phyloP scores from a whole-genome alignment of 768 basidiomycete genomes.

The Collybia mongolica region DNA sequence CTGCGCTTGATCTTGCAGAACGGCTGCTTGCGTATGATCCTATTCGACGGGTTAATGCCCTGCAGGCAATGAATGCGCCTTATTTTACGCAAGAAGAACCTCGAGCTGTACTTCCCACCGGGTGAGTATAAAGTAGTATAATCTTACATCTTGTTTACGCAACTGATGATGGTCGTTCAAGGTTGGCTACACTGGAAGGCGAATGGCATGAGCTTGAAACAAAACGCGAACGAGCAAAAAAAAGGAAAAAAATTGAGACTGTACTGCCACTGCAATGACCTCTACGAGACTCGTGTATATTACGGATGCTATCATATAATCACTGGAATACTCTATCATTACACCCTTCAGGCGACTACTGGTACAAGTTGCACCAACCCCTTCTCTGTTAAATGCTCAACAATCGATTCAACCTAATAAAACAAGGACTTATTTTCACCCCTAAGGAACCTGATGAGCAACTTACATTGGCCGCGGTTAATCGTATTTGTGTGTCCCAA shows the following conservation, averaged over 20 bases:
- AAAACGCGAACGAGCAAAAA: constrained; percentile 86
- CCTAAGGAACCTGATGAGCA: background rate
- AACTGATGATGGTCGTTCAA: constrained; percentile 24
- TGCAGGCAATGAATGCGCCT: constrained; percentile 73
- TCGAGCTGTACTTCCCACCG: constrained; percentile 64
- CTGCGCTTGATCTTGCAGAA: constrained; percentile 86
- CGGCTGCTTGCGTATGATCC: constrained; percentile 82
- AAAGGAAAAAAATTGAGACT: constrained; percentile 65
- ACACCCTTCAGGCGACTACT: constrained; percentile 18
- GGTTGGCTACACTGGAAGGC: constrained; percentile 79
- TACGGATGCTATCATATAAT: constrained; percentile 29
- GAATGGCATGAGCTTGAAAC: constrained; percentile 99
- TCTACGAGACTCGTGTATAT: constrained; percentile 22
- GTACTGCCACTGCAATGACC: constrained; percentile 27
- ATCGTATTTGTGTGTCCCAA: constrained; percentile 93
- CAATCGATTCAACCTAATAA: constrained; percentile 77
- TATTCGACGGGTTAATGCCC: constrained; percentile 67
- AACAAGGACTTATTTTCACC: background rate
- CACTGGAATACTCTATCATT: background rate
- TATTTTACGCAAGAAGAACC: constrained; percentile 89
- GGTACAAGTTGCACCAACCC: constrained; percentile 50
- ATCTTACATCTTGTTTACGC: background rate
- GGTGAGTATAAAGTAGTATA: constrained; percentile 50
- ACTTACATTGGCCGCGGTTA: constrained; percentile 82
- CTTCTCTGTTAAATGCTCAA: constrained; percentile 77